Base-by-base conservation (phyloP, 768 basidiomycete species). In the Gelatoporia subvermispora region DNA sequence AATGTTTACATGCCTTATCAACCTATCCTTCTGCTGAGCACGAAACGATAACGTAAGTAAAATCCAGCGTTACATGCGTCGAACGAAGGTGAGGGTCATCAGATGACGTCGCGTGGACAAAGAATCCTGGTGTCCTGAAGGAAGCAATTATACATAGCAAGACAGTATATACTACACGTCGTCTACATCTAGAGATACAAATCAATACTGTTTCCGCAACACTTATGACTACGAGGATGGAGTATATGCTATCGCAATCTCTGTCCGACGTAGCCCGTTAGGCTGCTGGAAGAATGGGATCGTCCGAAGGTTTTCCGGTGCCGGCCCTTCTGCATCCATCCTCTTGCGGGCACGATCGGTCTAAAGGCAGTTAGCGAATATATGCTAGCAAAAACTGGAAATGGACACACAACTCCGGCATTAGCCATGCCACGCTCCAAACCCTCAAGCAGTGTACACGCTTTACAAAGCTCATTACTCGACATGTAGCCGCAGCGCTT, bases 401-500 rank as follows among this genome's bases (percentile, higher is more conserved):
- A 47, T 50, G 0, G 8, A 72, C 84, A 51, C 59, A 86, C 86
- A 39, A 82, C 57, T 1, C 56, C 63, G 5, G 61, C 60, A 3
- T 42, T 53, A 0, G 63, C 84, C 70, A 90, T 76, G 13, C 93
- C 93, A 35, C 88, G 77, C 65, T 96, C 93, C 15, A 97, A 72
- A 8, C 93, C 91, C 66, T 97, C 91, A 0, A 97, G 72, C 4
- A 97, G 70, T 0, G 85, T 88, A 53, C 94, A 96, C 1, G 93
- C 94, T 64, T 94, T 94, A 63, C 93, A 94, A n/a, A 99, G 69
- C n/a, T 87, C 84, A 56, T 98, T 96, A 52, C 91, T 94, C 3
- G 93, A 88, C 75, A 98, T 94, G 64, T 94, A 94, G 2, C 93
- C 93, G 57, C 96, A 99, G 41, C 92, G 76, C 58, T 82, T 75